Percentiles rank a stretch among this genome's conserved stretches.
phyloP scores from a whole-genome alignment of 192 early-diverging fungal genomes.

The Linnemannia hyalina region DNA sequence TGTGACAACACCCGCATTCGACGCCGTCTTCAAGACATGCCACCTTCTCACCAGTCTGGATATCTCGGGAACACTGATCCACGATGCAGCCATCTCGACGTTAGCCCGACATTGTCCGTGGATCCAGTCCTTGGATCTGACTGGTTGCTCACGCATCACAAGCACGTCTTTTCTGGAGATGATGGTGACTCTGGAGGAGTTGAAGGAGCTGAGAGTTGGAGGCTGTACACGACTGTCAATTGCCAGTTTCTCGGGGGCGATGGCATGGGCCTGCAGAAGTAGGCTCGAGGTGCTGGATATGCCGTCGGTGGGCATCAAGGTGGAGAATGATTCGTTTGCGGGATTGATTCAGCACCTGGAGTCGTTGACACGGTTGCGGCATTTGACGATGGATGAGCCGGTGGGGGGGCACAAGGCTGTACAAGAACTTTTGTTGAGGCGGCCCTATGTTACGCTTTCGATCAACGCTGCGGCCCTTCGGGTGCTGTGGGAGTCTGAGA shows the following conservation, averaged over 20 bases:
- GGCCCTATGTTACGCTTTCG: background rate
- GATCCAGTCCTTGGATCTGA: constrained; percentile 23
- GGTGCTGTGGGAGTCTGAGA: background rate
- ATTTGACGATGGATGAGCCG: constrained; percentile 18
- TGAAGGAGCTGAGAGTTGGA: constrained; percentile 11
- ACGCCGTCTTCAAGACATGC: constrained; percentile 34
- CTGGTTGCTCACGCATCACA: constrained; percentile 36
- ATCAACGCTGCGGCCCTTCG: constrained; percentile 1
- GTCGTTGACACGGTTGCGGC: constrained; percentile 14
- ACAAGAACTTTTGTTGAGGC: background rate
- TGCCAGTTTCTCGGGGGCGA: constrained; percentile 13
- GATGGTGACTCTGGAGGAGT: background rate
- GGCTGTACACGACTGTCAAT: constrained; percentile 26
- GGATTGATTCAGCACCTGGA: constrained; percentile 14
- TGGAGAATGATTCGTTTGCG: constrained; percentile 12
- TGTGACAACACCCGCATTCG: constrained; percentile 31
- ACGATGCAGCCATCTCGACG: constrained; percentile 19
- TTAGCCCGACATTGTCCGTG: constrained; percentile 20
- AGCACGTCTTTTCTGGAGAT: constrained; percentile 25
- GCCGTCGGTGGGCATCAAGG: constrained; percentile 20
- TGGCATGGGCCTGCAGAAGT: constrained; percentile 14
- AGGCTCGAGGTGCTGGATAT: constrained; percentile 35
- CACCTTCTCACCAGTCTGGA: constrained; percentile 19
- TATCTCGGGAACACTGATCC: constrained; percentile 35
- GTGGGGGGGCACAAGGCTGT: constrained; percentile 13